Base-by-base conservation (phyloP, 352 stramenopile species). In the Globisporangium cystogenes region DNA sequence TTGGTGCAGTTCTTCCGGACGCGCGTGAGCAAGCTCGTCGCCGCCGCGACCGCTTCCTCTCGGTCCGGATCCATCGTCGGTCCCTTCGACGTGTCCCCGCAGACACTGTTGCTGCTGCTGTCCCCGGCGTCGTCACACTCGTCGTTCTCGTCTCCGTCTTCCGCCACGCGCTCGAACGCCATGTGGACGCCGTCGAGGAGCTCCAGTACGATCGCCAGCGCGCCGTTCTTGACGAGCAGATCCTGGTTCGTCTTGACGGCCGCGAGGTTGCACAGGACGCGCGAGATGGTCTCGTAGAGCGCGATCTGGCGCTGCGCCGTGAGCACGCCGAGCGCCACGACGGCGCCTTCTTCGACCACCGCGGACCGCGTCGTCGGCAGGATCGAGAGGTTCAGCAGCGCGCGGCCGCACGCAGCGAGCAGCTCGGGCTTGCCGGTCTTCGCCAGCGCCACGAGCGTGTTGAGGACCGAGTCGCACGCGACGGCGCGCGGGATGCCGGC, bases 361-460 rank as follows among this genome's bases (percentile, higher is more conserved):
- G 71, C 68, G 1, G 73, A 67, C 21, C 83, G 80, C 10, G 83
- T 92, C 21, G 81, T 89, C 4, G 79, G 78, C 18, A 90, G 48
- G 35, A 93, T 87, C 16, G 83, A 93, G 23, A 93, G 64, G 42
- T 92, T 93, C 2, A 93, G 54, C 16, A 93, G 51, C 29, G 74
- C 80, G 45, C 82, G 76, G 35, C 74, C 74, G 55, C 74, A 87
- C 3, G 60, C 59, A 23, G 55, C 60, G 18, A 61, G 59, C 4
- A 69, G 67, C 20, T 51, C 54, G 7, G 58, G 52, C 14, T 67
- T 48, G 20, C 63, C 73, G 1, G 73, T 48, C 52, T 70, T 70
- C 3, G 57, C 60, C 12, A 92, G 63, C 29, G 53, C 55, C 0
- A 80, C 59, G 21, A 93, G 62, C 37, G 68, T 74, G 24, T 33